Evolutionary conservation across 345 rosid genomes (phyloP), one percentile per base, ranked within the genome.

Genomic region (Eucalyptus erythrocorys): DNA sequence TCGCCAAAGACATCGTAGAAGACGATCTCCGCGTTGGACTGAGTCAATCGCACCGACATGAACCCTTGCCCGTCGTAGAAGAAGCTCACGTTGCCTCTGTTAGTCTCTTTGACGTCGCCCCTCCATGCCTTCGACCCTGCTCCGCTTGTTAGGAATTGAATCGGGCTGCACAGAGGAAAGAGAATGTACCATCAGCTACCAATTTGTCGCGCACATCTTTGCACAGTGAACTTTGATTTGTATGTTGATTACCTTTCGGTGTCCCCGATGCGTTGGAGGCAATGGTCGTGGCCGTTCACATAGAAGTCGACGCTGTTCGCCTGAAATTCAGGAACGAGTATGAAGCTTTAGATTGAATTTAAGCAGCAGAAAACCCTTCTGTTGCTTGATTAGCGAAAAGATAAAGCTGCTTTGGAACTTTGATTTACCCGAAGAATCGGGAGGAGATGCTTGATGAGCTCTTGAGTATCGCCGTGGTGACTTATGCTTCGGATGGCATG

Each of bases 91-190:
- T 92, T 89, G 76, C 89, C 89, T 88, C 89, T 90, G 47, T 94
- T 93, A 8, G 40, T 21, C 1, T 89, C 91, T 85, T 91, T 89
- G 55, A 93, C 17, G 86, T 92, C 95, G 37, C 96, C 95, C 87
- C 96, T 93, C 95, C 97, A 95, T 6, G 97, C 96, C 86, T 93
- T 94, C 6, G 97, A 95, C 14, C 96, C 96, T 86, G 97, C 97
- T n/a, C 97, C 96, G 37, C 97, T 95, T 1, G 96, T 94, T 14
- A 95, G 53, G 87, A 94, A 95, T 88, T 92, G 95, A 30, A 94
- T 91, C 3, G 57, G 86, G 61, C 90, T 89, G 87, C 88, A 81
- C 15, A 43, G 19, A 40, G 84, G 43, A 40, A 40, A 40, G 87
- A 51, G 37, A 27, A 53, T 12, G 2, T 43, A 19, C 45, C 55